phyloP scores from a whole-genome alignment of 2,329 filamentous ascomycete genomes.

The Diaporthe australafricana region DNA sequence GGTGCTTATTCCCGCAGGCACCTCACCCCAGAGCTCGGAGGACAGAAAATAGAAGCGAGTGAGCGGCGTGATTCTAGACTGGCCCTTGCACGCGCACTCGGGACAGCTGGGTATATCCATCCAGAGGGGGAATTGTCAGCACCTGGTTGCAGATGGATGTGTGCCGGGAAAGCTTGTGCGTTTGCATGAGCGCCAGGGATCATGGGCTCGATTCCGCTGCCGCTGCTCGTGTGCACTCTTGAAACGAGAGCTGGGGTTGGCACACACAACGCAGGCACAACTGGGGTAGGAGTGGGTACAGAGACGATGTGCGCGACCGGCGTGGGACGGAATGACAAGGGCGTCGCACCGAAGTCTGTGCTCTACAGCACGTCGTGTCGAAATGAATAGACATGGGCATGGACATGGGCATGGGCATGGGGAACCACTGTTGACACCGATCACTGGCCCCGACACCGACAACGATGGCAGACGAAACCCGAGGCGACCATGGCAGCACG shows the following conservation, averaged over 20 bases:
- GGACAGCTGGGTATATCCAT: constrained; percentile 9
- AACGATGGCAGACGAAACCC: neutral
- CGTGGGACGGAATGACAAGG: constrained; percentile 12
- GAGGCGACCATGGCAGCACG: neutral
- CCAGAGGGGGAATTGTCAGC: constrained; percentile 9
- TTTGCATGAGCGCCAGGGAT: constrained; percentile 14
- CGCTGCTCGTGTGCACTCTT: neutral
- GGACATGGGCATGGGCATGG: neutral
- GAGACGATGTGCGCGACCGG: neutral
- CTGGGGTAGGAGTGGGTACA: constrained; percentile 22
- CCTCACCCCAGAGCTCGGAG: neutral
- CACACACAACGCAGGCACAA: neutral
- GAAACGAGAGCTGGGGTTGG: constrained; percentile 17
- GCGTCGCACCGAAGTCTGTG: constrained; percentile 8
- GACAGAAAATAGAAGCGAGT: constrained; percentile 14
- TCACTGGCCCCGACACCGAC: neutral
- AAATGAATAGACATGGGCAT: neutral
- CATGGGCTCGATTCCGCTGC: neutral
- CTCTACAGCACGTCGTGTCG: constrained; percentile 1
- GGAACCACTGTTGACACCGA: neutral
- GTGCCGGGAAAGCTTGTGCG: constrained; percentile 22
- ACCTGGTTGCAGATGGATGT: constrained; percentile 9
- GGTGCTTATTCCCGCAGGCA: constrained; percentile 8
- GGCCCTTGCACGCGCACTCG: neutral
- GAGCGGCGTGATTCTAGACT: neutral